Evolutionary conservation across 306 rosid genomes (phyloP), one percentile per base, ranked within the genome.

Genomic region (Citrullus colocynthis): DNA sequence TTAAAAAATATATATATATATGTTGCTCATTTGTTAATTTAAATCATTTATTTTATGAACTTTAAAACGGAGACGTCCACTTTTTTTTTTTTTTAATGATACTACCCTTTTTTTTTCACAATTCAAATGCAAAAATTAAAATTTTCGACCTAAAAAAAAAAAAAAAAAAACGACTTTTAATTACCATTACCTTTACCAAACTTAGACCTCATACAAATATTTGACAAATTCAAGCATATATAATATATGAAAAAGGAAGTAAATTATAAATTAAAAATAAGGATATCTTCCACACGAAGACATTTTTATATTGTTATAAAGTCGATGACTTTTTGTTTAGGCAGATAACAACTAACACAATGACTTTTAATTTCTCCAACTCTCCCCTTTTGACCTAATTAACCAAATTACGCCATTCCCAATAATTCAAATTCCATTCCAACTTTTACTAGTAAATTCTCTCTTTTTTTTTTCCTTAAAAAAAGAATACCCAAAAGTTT

Each of bases 271-370:
- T 67, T 1, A 1, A 12, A 70, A 44, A 69, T 4, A 69, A 20
- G 51, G 75, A 44, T 70, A 70, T 44, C 56, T 70, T 70, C 37
- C n/a, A 70, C 56, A 70, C 57, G 57, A 70, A 70, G 75, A 45
- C 37, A 70, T 44, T 70, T 70, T 20, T 11, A 70, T 42, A 70
- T 12, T 21, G 39, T 70, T 69, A 41, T 41, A 69, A 51, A 49
- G 77, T 32, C 17, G 20, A 37, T 9, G 48, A 77, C 80, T 79
- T 83, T 77, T 59, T 13, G 34, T 81, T 77, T 81, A 79, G 72
- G 77, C 62, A 21, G 67, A 30, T 51, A 78, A 12, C 77, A 76
- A 63, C 76, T 48, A 78, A 78, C 65, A 55, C 15, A 17, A 80
- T 55, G 81, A 81, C 85, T 79, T 64, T 39, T 16, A 34, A 1